A percentile compares a stretch with the other conserved stretches of the same genome.
phyloP scores from a whole-genome alignment of 495 filamentous ascomycete genomes.

The Cenococcum geophilum region DNA sequence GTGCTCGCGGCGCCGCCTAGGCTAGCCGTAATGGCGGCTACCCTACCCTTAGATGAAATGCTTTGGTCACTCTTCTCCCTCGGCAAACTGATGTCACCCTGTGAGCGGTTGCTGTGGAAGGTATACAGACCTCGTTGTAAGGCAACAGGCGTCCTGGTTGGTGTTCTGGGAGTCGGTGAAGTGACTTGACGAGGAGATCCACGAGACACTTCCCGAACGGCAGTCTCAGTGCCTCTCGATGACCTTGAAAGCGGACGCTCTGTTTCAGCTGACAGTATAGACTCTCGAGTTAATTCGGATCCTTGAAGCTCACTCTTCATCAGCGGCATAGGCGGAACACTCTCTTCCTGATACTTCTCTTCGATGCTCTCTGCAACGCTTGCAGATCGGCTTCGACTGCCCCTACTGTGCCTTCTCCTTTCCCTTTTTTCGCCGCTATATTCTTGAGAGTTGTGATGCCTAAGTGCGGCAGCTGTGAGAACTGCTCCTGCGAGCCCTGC shows the following conservation, averaged over 20 bases:
- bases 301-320: slow-evolving; percentile 74
- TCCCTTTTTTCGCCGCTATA: slow-evolving; percentile 43
- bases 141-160: slow-evolving; percentile 48
- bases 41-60: slow-evolving; percentile 40
- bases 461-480: slow-evolving; percentile 58
- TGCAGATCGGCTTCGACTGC: slow-evolving; percentile 50
- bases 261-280: slow-evolving; percentile 77
- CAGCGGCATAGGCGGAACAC: slow-evolving; percentile 71
- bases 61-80: slow-evolving; percentile 48
- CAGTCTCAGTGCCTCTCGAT: slow-evolving; percentile 44
- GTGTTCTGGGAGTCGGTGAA: slow-evolving; percentile 51
- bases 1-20: slow-evolving; percentile 29
- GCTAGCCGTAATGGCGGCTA: slow-evolving; percentile 35
- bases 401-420: slow-evolving; percentile 44
- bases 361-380: slow-evolving; percentile 46
- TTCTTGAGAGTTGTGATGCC: slow-evolving; percentile 56
- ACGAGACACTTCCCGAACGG: slow-evolving; percentile 52
- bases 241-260: slow-evolving; percentile 58
- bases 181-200: slow-evolving; percentile 47
- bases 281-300: slow-evolving; percentile 82
- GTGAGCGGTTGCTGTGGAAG: slow-evolving; percentile 56
- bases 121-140: slow-evolving; percentile 47
- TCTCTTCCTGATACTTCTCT: slow-evolving; percentile 43
- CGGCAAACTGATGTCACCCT: slow-evolving; percentile 48
- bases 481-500: slow-evolving; percentile 50